Percentiles rank a stretch among this genome's conserved stretches.
These are phyloP conservation scores for Pythium vanterpoolii DNA, from an alignment of 352 stramenopile genomes.

Conservation along the genomic window DNA sequence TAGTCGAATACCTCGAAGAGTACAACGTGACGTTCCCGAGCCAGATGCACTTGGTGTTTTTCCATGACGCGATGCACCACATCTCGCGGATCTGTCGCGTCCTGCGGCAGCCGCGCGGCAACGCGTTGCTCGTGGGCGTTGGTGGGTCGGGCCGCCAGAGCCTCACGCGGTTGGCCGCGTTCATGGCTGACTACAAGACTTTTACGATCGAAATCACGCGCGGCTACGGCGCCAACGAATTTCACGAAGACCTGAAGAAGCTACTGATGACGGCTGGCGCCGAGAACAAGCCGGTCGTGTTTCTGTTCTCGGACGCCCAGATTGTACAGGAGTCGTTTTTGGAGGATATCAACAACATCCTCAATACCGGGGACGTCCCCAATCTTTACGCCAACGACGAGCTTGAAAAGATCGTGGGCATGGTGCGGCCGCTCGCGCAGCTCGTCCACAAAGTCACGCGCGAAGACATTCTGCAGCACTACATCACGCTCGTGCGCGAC, in stretches of 20 bases:
- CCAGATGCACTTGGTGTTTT: slow-evolving; percentile 95
- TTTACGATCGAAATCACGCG: slow-evolving; percentile 93
- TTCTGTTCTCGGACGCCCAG: slow-evolving; percentile 93
- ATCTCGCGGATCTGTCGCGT: slow-evolving; percentile 92
- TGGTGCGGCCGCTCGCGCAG: slow-evolving; percentile 77
- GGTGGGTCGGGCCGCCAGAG: slow-evolving; percentile 89
- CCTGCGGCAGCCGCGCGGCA: slow-evolving; percentile 88
- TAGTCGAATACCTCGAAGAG: slow-evolving; percentile 91
- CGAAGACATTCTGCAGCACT: slow-evolving; percentile 84
- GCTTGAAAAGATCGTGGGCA: slow-evolving; percentile 86
- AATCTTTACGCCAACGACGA: slow-evolving; percentile 92
- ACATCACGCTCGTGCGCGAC: slow-evolving; percentile 90
- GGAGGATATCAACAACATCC: slow-evolving; percentile 94
- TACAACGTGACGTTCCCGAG: slow-evolving; percentile 93
- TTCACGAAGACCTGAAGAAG: slow-evolving; percentile 91
- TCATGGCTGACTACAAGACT: slow-evolving; percentile 91
- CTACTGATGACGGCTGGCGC: slow-evolving; percentile 88
- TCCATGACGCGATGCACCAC: slow-evolving; percentile 93
- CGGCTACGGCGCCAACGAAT: slow-evolving; percentile 88
- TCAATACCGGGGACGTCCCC: slow-evolving; percentile 92
- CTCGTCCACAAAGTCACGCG: slow-evolving; percentile 79
- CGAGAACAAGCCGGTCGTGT: slow-evolving; percentile 88
- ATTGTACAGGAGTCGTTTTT: slow-evolving; percentile 93
- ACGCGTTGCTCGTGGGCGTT: slow-evolving; percentile 91
- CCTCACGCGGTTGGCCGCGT: slow-evolving; percentile 87